Base-by-base conservation (phyloP, 805 yeast genomes). In the Candida peoriensis region DNA sequence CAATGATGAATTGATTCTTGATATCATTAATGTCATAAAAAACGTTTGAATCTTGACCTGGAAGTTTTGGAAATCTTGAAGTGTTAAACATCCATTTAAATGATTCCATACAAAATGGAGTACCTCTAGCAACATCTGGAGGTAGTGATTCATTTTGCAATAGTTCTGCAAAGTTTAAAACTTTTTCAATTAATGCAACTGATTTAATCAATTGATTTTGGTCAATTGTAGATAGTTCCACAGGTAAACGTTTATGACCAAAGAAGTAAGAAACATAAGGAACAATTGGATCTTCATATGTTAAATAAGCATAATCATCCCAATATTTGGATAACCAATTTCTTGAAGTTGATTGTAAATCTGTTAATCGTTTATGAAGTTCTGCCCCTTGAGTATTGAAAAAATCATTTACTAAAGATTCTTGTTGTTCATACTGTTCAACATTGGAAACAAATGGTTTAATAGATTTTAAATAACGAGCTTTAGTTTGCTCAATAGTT, bases 71-170 rank as follows among this genome's bases (percentile, higher is more conserved):
- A 34, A 85, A 72, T 50, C 97, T 74, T 38, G 84, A 74, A 55
- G 81, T 85, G 68, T 88, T 86, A 70, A 90, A 90, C 95, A 90
- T 82, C 66, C 77, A 75, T 53, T 75, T 76, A 73, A 86, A 89
- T 22, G 94, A 80, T 59, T 86, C 88, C 97, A 90, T 90, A 63
- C 97, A 90, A 55, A 77, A 82, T n/a, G 97, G 95, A 45, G 68
- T 68, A 34, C 78, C 80, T 62, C 76, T 83, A 55, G 86, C 65
- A 38, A 65, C 60, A 60, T 90, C 97, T 5, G 96, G 85, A 37
- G 80, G 86, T 48, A 90, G 68, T 12, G 82, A 66, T 60, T 85
- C 89, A 41, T 63, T 63, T 54, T 82, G 90, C 37, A 87, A 70
- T 32, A 71, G 55, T 39, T 70, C 70, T 67, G 77, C 72, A 58